Base-by-base conservation (phyloP, 2,329 filamentous ascomycete species). In the Ophiobolus disseminans region DNA sequence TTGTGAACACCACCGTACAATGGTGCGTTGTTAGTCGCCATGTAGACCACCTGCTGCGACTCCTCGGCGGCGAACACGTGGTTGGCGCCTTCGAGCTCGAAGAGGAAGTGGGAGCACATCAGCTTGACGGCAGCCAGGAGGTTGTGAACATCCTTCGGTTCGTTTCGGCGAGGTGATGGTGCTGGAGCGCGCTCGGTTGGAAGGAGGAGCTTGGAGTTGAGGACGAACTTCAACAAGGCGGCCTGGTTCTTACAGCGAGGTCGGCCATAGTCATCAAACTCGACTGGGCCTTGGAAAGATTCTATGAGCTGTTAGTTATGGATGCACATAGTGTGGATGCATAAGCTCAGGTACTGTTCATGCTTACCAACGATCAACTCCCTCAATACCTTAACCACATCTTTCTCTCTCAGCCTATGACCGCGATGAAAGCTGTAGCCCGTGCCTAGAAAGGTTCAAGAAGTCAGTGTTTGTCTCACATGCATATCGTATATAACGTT, bases 21-120 rank as follows among this genome's bases (percentile, higher is more conserved):
- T 0, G 75, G 76, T 3, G 67, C 66, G 0, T 42, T 37, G 1
- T 52, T 50, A 1, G 66, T 56, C 4, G 68, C 55, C 10, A 63
- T 57, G 56, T 83, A 83, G 1, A 73, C 79, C 16, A 68, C 62
- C 30, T 65, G 57, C 59, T 83, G 81, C 0, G 76, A 78, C 2
- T 72, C 62, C 7, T 76, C 72, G 44, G 82, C 77, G n/a, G 66
- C 51, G 51, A 63, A 68, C 63, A 69, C 57, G 49, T 59, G 54
- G 13, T 45, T 48, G 5, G 40, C 16, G n/a, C 26, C 36, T 9
- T 56, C 38, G 5, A 57, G 17, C 8, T 64, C 49, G 30, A 73
- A 66, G 13, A 73, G 35, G 32, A 72, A 62, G 8, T 70, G 68
- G 4, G 61, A 53, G 40, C 58, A 66, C 57, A 74, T 64, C n/a